A percentile compares a stretch with the other conserved stretches of the same genome.
Evolutionary conservation across 2,329 filamentous ascomycete species (phyloP).

Genomic region (Stachybotrys chlorohalonatus): DNA sequence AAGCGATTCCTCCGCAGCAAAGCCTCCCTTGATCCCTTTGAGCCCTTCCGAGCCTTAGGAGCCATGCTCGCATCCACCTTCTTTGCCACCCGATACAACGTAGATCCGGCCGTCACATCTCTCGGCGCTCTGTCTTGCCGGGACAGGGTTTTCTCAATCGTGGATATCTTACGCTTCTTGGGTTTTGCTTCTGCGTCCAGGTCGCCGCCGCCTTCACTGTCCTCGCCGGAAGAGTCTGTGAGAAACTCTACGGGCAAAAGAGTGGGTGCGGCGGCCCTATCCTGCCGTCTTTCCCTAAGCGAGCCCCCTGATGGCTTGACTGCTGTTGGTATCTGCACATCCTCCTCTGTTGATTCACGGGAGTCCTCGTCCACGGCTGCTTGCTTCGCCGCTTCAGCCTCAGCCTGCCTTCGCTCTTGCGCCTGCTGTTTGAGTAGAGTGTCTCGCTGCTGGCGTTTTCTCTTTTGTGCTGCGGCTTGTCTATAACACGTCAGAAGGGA

Average conservation of each 20-base stretch:
- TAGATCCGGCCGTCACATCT: conserved; percentile 42
- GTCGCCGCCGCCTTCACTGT: conserved; percentile 29
- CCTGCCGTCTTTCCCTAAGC: conserved; percentile 14
- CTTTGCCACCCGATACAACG: conserved; percentile 41
- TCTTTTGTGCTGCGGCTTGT: conserved; percentile 40
- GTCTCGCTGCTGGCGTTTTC: conserved; percentile 47
- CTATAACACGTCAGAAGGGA: conserved; percentile 19
- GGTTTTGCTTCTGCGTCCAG: conserved; percentile 15
- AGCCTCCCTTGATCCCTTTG: conserved; percentile 31
- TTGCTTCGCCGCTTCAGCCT: conserved; percentile 11
- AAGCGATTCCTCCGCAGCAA: conserved; percentile 36
- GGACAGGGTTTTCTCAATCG: conserved; percentile 26
- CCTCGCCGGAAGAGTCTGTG: conserved; percentile 39
- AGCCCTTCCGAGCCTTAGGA: conserved; percentile 35
- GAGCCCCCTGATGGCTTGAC: neutral
- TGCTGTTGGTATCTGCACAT: conserved; percentile 4
- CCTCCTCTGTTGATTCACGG: conserved; percentile 1
- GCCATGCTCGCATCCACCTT: conserved; percentile 37
- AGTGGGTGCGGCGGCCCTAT: conserved; percentile 30
- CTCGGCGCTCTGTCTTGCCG: conserved; percentile 28
- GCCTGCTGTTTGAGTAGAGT: conserved; percentile 46
- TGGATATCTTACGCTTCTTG: conserved; percentile 36
- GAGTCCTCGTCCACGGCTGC: conserved; percentile 9
- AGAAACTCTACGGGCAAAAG: conserved; percentile 46
- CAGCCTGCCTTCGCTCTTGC: conserved; percentile 33